Evolutionary conservation across 2,329 filamentous ascomycete species (phyloP), one percentile per base, ranked within the genome.

Genomic region (Trichoderma semiorbis): DNA sequence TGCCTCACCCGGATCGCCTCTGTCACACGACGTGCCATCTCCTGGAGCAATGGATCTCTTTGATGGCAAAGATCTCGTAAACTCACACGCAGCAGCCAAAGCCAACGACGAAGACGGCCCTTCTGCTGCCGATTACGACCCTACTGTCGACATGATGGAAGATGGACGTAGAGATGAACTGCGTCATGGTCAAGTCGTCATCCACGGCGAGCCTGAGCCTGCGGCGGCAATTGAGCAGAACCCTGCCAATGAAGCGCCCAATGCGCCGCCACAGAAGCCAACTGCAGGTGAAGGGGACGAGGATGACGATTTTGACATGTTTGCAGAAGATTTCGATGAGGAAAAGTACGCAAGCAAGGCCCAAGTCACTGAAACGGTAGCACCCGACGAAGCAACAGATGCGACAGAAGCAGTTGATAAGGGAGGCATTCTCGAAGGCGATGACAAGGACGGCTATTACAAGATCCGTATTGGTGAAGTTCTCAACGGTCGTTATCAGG

Each of bases 371-470:
- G 78, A 77, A n/a, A 72, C 75, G 6, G 78, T 78, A 3, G 77
- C 80, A 26, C 76, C 80, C 10, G 79, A 81, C 30, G 80, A 83
- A 57, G 80, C 79, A 30, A 85, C 85, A 36, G 85, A 85, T 24
- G 84, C 85, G 57, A 84, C 86, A 7, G 84, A 84, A 12, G 84
- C 80, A 80, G 88, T 89, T 75, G 91, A 90, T 83, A 93, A 83
- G 80, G 90, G 90, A 74, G 93, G 91, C 74, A 93, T 95, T 80
- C 88, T 98, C 67, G 95, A 98, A 78, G 95, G 97, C 72, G 95
- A 97, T 78, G 96, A 98, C 79, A 90, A 92, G 67, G 94, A 99
- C 78, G 96, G 95, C 7, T 98, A 98, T 80, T 99, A 98, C 85
- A 97, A 96, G 81, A 91, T 98, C 72, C 94, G 97, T 71, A 90